Evolutionary conservation across 768 basidiomycete species (phyloP).

Genomic region (Trametes villosa): DNA sequence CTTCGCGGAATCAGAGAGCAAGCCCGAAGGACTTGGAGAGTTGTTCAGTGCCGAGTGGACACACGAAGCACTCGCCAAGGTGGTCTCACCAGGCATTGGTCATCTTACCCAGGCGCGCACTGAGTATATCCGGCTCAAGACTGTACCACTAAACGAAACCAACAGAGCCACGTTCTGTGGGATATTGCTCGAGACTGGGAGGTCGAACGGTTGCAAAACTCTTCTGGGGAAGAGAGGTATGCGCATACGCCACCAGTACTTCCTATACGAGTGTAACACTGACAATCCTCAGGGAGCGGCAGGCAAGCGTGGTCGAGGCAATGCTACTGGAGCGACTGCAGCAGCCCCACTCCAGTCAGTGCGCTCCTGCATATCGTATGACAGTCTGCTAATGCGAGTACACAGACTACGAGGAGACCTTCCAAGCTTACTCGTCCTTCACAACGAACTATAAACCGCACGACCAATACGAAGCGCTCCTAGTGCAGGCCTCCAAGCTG

Average conservation of each 20-base stretch:
- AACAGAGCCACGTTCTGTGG: slow-evolving; percentile 75
- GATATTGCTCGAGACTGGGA: slow-evolving; percentile 77
- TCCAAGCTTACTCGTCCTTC: slow-evolving; percentile 87
- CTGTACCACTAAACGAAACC: neutral
- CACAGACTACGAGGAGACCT: slow-evolving; percentile 80
- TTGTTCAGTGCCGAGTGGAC: slow-evolving; percentile 69
- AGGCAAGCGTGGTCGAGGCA: slow-evolving; percentile 56
- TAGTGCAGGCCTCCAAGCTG: slow-evolving; percentile 78
- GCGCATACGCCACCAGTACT: neutral
- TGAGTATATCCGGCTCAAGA: neutral
- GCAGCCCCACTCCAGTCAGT: slow-evolving; percentile 76
- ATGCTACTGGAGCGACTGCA: slow-evolving; percentile 69
- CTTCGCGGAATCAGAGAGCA: slow-evolving; percentile 39
- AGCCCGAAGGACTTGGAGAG: slow-evolving; percentile 57
- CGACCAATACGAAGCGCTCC: slow-evolving; percentile 74
- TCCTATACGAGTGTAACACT: neutral
- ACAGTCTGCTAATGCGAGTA: neutral
- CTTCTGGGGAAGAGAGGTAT: slow-evolving; percentile 52
- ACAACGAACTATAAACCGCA: slow-evolving; percentile 77
- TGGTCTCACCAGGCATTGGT: slow-evolving; percentile 57
- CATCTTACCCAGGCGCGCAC: slow-evolving; percentile 66
- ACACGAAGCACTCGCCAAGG: slow-evolving; percentile 52
- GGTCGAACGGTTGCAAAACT: slow-evolving; percentile 59
- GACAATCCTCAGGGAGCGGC: slow-evolving; percentile 39
- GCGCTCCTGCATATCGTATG: neutral